Evolutionary conservation across 371 early-diverging fungal genomes (phyloP), one percentile per base, ranked within the genome.

Genomic region (Mucor saturninus): DNA sequence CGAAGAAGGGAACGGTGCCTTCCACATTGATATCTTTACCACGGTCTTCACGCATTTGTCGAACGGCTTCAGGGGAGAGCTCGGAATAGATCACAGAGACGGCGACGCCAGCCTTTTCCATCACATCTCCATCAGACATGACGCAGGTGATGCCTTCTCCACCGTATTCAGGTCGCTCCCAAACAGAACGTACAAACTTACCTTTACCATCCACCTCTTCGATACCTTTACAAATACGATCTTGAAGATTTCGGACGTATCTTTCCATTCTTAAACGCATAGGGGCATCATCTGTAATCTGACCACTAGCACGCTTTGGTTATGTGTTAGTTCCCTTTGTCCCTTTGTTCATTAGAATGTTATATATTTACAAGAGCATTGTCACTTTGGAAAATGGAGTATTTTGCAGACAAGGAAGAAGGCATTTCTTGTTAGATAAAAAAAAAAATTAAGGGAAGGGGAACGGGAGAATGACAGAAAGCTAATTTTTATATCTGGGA

Each of bases 71-170:
- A 9, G 81, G 78, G 0, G 93, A 86, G 13, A 95, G 76, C 40
- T 86, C 84, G 30, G 94, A 92, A 46, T 91, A 83, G 8, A 95
- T 89, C 7, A 92, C 83, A 28, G 91, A 91, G 26, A 95, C 87
- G 42, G 86, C 91, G 4, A 96, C 97, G 38, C 97, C 99, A 5
- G 96, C 99, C 84, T 98, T 97, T 66, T 96, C 97, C 76, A 95
- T 93, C 7, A 93, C 93, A 55, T 85, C 87, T 56, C 97, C 96
- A 61, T 92, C 91, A 61, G 95, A 93, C 59, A 98, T 68, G 15
- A 97, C 95, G 72, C 93, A 93, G 14, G 97, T 93, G 59, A 92
- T 88, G 21, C 99, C 98, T 64, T 89, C 91, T 7, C 98, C 98
- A 32, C 88, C 87, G 35, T 86, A 88, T 72, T 95, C 91, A 14